These are phyloP conservation scores for Pythium myriotylum DNA, from an alignment of 352 stramenopile genomes.

Conservation along the genomic window DNA sequence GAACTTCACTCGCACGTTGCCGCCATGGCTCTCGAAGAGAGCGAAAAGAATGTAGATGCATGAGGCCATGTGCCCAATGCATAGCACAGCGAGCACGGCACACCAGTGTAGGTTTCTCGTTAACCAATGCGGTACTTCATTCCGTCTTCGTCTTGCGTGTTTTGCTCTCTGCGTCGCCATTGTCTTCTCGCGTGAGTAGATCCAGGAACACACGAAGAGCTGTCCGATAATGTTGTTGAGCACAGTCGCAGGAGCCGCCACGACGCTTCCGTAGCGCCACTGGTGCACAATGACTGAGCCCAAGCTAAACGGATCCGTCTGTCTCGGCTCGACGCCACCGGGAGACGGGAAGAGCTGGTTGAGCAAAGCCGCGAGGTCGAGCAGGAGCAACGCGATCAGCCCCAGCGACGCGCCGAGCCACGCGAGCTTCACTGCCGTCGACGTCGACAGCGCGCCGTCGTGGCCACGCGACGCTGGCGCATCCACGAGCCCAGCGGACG, in stretches of 20 bases:
- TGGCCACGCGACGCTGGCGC: conserved; percentile 1
- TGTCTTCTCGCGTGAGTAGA: conserved; percentile 47
- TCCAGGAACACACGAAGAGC: conserved; percentile 50
- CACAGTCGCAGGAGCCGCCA: conserved; percentile 22
- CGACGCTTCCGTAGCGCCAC: background rate
- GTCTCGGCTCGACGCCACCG: background rate
- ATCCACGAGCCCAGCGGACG: background rate
- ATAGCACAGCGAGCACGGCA: conserved; percentile 35
- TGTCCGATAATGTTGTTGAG: conserved; percentile 57
- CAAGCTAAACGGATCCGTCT: conserved; percentile 19
- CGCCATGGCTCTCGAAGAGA: conserved; percentile 70
- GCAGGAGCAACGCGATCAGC: conserved; percentile 55
- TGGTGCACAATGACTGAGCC: background rate
- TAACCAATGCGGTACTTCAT: conserved; percentile 4
- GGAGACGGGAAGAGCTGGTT: conserved; percentile 18
- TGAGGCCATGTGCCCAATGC: conserved; percentile 60
- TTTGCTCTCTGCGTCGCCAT: conserved; percentile 3
- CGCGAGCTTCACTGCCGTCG: conserved; percentile 28
- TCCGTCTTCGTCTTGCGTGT: background rate
- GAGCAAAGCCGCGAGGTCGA: conserved; percentile 58
- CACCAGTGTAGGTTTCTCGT: conserved; percentile 8
- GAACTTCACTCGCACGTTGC: conserved; percentile 49
- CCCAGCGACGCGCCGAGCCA: conserved; percentile 52
- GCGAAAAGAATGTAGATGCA: conserved; percentile 72
- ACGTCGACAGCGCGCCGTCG: conserved; percentile 1